phyloP scores from a whole-genome alignment of 1,284 basidiomycete genomes.

The Sparassis latifolia region DNA sequence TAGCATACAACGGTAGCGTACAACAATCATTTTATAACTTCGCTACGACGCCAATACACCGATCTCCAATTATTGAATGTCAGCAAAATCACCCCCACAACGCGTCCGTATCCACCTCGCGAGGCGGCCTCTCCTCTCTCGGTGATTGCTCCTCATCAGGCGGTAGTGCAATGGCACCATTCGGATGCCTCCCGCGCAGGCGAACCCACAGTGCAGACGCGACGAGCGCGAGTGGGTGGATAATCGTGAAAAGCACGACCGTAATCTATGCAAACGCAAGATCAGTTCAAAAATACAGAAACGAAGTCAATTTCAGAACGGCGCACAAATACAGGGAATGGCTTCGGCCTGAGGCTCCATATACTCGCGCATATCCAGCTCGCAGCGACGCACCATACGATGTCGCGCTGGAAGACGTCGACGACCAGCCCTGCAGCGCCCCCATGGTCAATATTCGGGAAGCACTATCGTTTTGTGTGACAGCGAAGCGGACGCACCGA shows the following conservation, averaged over 20 bases:
- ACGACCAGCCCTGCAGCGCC: slow-evolving; percentile 41
- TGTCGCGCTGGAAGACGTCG: slow-evolving; percentile 47
- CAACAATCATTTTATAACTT: too few species aligned
- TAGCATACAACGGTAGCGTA: too few species aligned
- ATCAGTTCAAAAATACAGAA: not conserved
- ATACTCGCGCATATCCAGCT: slow-evolving; percentile 64
- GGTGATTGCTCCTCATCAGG: slow-evolving; percentile 23
- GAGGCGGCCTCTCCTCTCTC: slow-evolving; percentile 13
- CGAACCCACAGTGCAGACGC: slow-evolving; percentile 31
- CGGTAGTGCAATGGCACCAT: slow-evolving; percentile 38
- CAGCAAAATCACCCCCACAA: slow-evolving; percentile 17
- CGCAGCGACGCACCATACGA: slow-evolving; percentile 67
- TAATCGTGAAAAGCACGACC: slow-evolving; percentile 47
- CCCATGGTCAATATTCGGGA: not conserved
- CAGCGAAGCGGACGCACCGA: slow-evolving; percentile 22
- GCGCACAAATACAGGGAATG: slow-evolving; percentile 54
- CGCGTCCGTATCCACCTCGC: slow-evolving; percentile 25
- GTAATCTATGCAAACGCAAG: slow-evolving; percentile 38
- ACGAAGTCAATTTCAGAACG: not conserved
- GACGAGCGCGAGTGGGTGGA: slow-evolving; percentile 52
- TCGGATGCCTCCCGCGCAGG: slow-evolving; percentile 21
- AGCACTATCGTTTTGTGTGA: not conserved
- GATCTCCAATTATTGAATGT: too few species aligned
- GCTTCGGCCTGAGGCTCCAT: slow-evolving; percentile 56
- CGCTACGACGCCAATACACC: too few species aligned